Base-by-base conservation (phyloP, 352 stramenopile species). In the Phytophthora crassamura region DNA sequence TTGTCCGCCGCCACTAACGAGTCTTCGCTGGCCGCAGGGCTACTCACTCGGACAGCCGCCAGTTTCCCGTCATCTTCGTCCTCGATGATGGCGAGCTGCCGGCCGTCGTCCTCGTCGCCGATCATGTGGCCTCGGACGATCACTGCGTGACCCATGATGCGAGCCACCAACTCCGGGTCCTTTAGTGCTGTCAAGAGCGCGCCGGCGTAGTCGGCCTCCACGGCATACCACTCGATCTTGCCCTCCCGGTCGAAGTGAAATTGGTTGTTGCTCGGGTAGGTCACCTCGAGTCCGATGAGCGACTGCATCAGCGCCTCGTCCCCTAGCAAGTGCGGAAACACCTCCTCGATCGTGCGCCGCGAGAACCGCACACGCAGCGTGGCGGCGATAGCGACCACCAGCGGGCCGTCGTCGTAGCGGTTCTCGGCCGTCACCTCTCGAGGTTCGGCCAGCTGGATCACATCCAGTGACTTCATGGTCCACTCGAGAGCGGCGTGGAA, bases 91-190 rank as follows among this genome's bases (percentile, higher is more conserved):
- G 40, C 55, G 30, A 50, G 40, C 28, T 61, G 39, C 11, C 67
- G 58, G 0, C 70, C 70, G 11, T 56, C 62, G 35, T 16, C 45
- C 0, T 74, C 57, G 22, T 68, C 57, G 48, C 67, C 72, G 28
- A 84, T 82, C 63, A 82, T 69, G 55, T 77, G 62, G 46, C 72
- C 52, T 15, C 75, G 69, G 8, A 59, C 61, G 46, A 87, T 69
- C n/a, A 72, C 48, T 7, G 75, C 71, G 51, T 57, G 56, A 16
- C 58, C 55, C 40, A 88, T 41, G 5, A 84, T 47, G 11, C 64
- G 35, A 2, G 16, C 43, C 18, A 81, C 73, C 18, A 66, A 38
- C 5, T 48, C 25, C 20, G 82, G 48, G 15, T 45, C 68, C 16
- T 59, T 63, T 16, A 85, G 53, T 28, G 65, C 72, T 33, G 6